phyloP scores from a whole-genome alignment of 108 stramenopile species.

The Mayamaea pseudoterrestris region DNA sequence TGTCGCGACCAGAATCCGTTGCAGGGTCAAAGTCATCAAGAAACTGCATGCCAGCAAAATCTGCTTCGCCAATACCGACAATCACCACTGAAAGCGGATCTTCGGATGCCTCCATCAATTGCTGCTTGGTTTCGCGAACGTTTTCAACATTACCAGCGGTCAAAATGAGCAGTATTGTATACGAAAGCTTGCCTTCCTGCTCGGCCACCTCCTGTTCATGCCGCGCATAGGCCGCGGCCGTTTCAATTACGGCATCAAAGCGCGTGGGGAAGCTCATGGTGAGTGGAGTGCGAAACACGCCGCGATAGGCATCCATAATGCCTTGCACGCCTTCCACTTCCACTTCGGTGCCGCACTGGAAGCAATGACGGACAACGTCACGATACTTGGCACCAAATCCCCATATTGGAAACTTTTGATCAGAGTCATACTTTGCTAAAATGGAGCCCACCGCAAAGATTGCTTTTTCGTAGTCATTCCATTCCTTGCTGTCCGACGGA shows the following conservation, averaged over 20 bases:
- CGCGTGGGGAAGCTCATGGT: constrained; percentile 84
- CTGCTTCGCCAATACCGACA: constrained; percentile 79
- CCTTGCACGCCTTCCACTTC: constrained; percentile 77
- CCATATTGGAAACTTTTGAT: constrained; percentile 79
- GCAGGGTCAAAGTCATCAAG: constrained; percentile 53
- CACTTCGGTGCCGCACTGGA: constrained; percentile 55
- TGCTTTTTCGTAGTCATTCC: constrained; percentile 79
- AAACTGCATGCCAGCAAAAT: constrained; percentile 69
- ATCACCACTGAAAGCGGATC: constrained; percentile 77
- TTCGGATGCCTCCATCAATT: constrained; percentile 45
- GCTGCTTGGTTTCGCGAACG: constrained; percentile 64
- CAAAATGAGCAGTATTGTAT: constrained; percentile 83
- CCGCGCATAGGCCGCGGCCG: constrained; percentile 54
- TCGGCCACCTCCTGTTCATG: constrained; percentile 40
- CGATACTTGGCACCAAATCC: constrained; percentile 95
- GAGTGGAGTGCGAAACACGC: constrained; percentile 54
- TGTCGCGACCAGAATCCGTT: constrained; percentile 27
- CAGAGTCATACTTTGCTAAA: constrained; percentile 77
- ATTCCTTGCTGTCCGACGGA: constrained; percentile 36
- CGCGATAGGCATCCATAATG: constrained; percentile 75
- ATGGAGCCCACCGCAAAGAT: constrained; percentile 64
- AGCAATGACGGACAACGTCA: constrained; percentile 69
- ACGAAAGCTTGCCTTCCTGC: constrained; percentile 41
- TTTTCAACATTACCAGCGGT: constrained; percentile 86
- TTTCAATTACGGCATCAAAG: constrained; percentile 73